Evolutionary conservation across 2,329 filamentous ascomycete species (phyloP).

Genomic region (Parafenestella ontariensis): DNA sequence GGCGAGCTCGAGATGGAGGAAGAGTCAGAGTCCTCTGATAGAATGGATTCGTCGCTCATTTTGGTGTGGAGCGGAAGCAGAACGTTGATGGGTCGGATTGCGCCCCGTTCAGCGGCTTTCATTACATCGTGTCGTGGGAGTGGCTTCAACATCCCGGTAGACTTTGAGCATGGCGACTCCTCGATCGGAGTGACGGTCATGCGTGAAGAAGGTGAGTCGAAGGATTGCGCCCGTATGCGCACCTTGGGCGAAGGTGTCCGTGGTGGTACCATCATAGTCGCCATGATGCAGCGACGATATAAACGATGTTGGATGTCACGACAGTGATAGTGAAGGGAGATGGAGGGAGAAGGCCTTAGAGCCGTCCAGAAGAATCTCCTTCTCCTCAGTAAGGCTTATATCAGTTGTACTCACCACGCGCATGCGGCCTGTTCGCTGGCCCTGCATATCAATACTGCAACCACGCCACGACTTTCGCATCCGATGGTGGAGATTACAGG

Average conservation of each 20-base stretch:
- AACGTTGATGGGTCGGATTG: constrained; percentile 12
- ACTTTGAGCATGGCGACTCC: constrained; percentile 46
- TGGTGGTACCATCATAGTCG: constrained; percentile 30
- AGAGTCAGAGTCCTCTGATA: constrained; percentile 30
- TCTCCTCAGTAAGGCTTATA: constrained; percentile 26
- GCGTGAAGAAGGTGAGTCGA: constrained; percentile 44
- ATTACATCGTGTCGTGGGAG: constrained; percentile 32
- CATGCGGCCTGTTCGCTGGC: constrained; percentile 35
- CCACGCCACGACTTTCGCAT: constrained; percentile 28
- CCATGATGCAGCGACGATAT: constrained; percentile 19
- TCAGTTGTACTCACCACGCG: constrained; percentile 12
- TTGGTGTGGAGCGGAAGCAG: constrained; percentile 38
- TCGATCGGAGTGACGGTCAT: constrained; percentile 39
- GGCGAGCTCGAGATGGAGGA: constrained; percentile 34
- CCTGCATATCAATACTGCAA: constrained; percentile 33
- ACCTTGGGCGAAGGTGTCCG: constrained; percentile 46
- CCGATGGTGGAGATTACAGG: constrained; percentile 19
- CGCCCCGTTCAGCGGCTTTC: constrained; percentile 19
- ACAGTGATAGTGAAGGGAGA: background rate
- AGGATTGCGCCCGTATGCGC: constrained; percentile 46
- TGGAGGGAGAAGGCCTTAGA: constrained; percentile 9
- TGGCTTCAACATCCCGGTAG: constrained; percentile 35
- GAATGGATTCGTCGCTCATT: constrained; percentile 40
- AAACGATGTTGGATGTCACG: background rate
- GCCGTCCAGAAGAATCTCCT: constrained; percentile 8